phyloP scores from a whole-genome alignment of 1,284 basidiomycete genomes.

The Neotropicomus parvogracilis region DNA sequence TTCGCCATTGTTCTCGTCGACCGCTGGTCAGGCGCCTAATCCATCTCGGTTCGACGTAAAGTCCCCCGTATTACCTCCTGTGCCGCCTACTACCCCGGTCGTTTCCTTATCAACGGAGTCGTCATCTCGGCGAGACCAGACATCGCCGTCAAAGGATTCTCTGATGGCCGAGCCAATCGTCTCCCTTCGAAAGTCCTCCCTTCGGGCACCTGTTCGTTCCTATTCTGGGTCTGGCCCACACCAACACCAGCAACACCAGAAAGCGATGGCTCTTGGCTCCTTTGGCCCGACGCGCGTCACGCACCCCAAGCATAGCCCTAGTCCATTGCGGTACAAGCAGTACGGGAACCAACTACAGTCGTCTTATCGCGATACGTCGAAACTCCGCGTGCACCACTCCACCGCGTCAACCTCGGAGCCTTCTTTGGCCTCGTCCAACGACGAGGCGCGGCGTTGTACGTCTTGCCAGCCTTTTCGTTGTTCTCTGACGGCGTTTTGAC shows the following conservation, averaged over 20 bases:
- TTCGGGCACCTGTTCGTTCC: conserved; percentile 40
- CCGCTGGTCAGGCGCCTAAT: conserved; percentile 16
- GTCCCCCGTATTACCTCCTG: conserved; percentile 22
- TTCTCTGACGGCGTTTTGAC: conserved; percentile 14
- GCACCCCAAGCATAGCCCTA: conserved; percentile 39
- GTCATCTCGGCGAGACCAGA: conserved; percentile 26
- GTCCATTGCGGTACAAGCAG: conserved; percentile 40
- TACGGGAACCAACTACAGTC: conserved; percentile 36
- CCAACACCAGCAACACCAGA: conserved; percentile 18
- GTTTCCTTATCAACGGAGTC: conserved; percentile 36
- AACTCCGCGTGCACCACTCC: conserved; percentile 58
- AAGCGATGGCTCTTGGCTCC: conserved; percentile 21
- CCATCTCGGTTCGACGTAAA: conserved; percentile 19
- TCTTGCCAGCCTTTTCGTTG: conserved; percentile 16
- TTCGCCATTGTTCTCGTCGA: conserved; percentile 23
- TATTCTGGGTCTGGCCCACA: conserved; percentile 39
- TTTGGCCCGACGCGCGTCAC: conserved; percentile 26
- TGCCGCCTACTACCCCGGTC: conserved; percentile 30
- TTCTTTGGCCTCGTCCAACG: conserved; percentile 55
- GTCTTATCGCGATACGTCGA: conserved; percentile 44
- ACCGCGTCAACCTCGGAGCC: conserved; percentile 76
- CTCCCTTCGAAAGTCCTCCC: conserved; percentile 57
- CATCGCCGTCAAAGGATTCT: conserved; percentile 21
- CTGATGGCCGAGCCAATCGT: conserved; percentile 40
- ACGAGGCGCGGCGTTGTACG: conserved; percentile 48